Evolutionary conservation across 768 basidiomycete species (phyloP).

Genomic region (Lactarius sp.): DNA sequence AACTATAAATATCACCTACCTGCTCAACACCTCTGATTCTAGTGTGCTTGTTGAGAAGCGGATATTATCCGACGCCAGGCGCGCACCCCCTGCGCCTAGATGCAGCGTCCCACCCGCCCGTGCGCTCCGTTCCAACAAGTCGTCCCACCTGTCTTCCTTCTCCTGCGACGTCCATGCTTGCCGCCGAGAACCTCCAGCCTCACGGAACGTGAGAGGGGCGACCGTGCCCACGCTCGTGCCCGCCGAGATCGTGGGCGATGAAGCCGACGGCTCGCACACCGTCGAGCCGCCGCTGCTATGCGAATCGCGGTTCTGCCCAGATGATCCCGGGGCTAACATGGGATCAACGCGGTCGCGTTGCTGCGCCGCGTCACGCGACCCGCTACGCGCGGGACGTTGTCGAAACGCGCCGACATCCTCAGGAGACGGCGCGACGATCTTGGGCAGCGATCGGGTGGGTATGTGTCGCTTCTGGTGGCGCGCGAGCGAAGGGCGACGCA

Average conservation of each 20-base stretch:
- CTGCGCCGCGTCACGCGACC: constrained; percentile 18
- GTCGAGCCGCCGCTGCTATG: constrained; percentile 22
- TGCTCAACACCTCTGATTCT: not conserved
- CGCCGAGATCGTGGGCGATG: not conserved
- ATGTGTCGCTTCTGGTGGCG: constrained; percentile 9
- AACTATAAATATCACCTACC: not conserved
- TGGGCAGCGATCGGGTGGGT: constrained; percentile 5
- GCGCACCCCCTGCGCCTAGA: constrained; percentile 37
- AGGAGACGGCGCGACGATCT: constrained; percentile 12
- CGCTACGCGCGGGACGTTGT: constrained; percentile 30
- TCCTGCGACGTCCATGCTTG: constrained; percentile 56
- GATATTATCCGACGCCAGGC: constrained; percentile 42
- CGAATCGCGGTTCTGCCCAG: constrained; percentile 21
- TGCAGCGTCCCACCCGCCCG: constrained; percentile 71
- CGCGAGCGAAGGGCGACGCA: constrained; percentile 21
- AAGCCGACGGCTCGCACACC: constrained; percentile 18
- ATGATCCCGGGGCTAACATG: constrained; percentile 26
- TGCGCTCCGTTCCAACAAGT: constrained; percentile 59
- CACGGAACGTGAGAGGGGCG: constrained; percentile 45
- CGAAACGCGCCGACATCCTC: constrained; percentile 24
- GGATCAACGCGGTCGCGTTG: constrained; percentile 12
- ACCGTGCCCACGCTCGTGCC: constrained; percentile 11
- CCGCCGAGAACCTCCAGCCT: constrained; percentile 37
- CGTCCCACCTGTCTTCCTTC: constrained; percentile 69
- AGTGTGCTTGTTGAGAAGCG: constrained; percentile 35